Percentiles rank a stretch among this genome's conserved stretches.
These are phyloP conservation scores for Thermothelomyces thermophilus DNA, from an alignment of 2,329 filamentous ascomycete genomes.

Conservation along the genomic window DNA sequence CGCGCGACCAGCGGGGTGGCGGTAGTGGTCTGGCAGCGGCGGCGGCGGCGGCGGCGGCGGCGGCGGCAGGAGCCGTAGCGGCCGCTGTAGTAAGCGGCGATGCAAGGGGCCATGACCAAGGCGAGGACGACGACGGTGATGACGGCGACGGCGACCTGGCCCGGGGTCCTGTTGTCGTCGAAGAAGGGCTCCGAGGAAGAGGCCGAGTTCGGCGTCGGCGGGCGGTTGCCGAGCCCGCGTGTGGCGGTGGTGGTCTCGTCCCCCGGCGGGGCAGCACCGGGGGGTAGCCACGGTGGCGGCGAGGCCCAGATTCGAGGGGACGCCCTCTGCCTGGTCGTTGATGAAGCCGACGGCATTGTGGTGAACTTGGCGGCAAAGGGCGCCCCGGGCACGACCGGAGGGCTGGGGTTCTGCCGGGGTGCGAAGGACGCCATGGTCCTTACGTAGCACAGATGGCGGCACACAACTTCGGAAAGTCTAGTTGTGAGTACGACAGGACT, in stretches of 20 bases:
- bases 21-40: not conserved
- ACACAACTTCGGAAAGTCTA: too few species aligned
- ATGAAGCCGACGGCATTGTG: not conserved
- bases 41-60: not conserved
- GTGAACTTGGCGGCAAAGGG: not conserved
- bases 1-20: too few species aligned
- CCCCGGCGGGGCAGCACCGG: too few species aligned
- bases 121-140: not conserved
- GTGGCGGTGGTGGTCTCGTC: not conserved
- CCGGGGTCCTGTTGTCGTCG: not conserved
- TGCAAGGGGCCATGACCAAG: not conserved
- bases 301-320: not conserved
- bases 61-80: not conserved
- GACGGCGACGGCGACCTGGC: not conserved
- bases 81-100: not conserved
- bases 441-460: not conserved
- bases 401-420: not conserved
- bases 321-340: not conserved
- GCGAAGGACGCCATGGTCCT: not conserved
- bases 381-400: not conserved
- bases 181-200: not conserved
- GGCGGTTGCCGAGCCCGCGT: too few species aligned
- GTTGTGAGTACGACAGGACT: not conserved
- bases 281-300: not conserved
- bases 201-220: too few species aligned